Percentiles rank a stretch among this genome's conserved stretches.
Evolutionary conservation across 1,284 basidiomycete genomes (phyloP).

Genomic region (Trichosporon asahii): DNA sequence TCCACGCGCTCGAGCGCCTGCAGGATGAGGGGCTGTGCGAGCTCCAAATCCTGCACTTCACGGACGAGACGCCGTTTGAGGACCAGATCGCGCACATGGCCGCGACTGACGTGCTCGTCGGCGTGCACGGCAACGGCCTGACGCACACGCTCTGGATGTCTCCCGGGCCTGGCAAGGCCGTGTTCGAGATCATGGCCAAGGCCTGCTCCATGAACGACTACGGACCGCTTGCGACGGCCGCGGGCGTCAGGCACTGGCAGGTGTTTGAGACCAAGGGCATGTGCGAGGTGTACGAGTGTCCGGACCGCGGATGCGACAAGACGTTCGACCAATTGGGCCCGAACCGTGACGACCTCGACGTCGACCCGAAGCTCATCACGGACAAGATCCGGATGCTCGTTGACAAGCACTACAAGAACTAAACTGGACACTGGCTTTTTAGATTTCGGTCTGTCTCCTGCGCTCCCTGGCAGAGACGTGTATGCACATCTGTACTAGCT

Average conservation of each 20-base stretch:
- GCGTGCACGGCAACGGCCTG: constrained; percentile 71
- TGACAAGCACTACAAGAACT: constrained; percentile 1
- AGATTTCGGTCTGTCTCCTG: neutral
- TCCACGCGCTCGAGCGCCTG: constrained; percentile 50
- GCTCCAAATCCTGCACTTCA: constrained; percentile 13
- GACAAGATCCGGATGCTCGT: constrained; percentile 16
- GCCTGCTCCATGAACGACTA: constrained; percentile 30
- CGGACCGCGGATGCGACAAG: constrained; percentile 16
- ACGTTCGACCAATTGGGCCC: neutral
- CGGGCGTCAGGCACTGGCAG: constrained; percentile 30
- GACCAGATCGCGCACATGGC: constrained; percentile 20
- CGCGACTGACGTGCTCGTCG: constrained; percentile 22
- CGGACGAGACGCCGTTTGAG: constrained; percentile 3
- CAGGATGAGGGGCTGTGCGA: constrained; percentile 15
- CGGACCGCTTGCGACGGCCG: constrained; percentile 31
- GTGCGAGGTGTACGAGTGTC: constrained; percentile 17
- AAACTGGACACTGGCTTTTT: neutral
- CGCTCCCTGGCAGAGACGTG: neutral
- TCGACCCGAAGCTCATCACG: constrained; percentile 13
- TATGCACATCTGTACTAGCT: neutral
- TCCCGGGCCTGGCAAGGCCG: constrained; percentile 61
- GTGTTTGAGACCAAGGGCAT: constrained; percentile 23
- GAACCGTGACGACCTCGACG: constrained; percentile 15
- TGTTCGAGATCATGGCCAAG: constrained; percentile 42
- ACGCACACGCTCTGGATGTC: constrained; percentile 75